phyloP scores from a whole-genome alignment of 306 rosid species.

The Cicer chorassanicum region DNA sequence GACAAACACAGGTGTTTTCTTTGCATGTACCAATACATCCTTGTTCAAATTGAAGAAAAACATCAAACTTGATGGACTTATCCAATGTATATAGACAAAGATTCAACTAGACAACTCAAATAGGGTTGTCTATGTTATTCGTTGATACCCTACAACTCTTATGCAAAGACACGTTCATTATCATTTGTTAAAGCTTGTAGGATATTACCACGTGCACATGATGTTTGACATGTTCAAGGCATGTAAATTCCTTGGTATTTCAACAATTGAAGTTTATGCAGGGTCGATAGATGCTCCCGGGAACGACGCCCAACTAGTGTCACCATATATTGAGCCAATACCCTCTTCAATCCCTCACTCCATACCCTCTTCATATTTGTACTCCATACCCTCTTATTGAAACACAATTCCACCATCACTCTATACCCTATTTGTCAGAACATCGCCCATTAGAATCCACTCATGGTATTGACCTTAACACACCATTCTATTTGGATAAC shows the following conservation, averaged over 20 bases:
- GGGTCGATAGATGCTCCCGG: neutral
- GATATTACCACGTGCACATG: neutral
- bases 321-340: neutral
- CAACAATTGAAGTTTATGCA: neutral
- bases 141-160: neutral
- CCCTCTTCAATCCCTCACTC: too few species aligned
- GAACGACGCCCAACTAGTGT: neutral
- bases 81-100: neutral
- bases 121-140: neutral
- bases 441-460: neutral
- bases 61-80: too few species aligned
- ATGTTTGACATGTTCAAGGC: neutral
- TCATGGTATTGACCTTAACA: neutral
- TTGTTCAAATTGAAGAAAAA: too few species aligned
- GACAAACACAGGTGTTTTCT: too few species aligned
- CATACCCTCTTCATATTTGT: too few species aligned
- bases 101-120: neutral
- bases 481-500: neutral
- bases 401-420: too few species aligned
- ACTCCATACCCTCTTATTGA: too few species aligned
- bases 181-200: neutral
- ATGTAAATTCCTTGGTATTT: neutral
- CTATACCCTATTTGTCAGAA: too few species aligned
- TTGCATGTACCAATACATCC: too few species aligned
- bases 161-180: too few species aligned